These are phyloP conservation scores for Penicillium dipodomyicola DNA, from an alignment of 495 filamentous ascomycete species.

Conservation along the genomic window DNA sequence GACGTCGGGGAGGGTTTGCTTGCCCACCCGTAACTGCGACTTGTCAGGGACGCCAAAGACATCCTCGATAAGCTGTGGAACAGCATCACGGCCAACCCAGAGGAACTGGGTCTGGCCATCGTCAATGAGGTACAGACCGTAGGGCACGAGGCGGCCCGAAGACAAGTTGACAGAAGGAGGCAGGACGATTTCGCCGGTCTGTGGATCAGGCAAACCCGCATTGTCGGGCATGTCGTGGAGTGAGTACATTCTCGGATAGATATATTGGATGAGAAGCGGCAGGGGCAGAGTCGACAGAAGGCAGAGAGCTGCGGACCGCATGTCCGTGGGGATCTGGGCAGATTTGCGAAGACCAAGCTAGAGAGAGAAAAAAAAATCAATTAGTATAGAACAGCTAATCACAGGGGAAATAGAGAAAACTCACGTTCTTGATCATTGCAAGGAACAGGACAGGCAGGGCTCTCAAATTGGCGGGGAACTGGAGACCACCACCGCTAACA, in stretches of 20 bases:
- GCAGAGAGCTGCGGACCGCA: slow-evolving; percentile 90
- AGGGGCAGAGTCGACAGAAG: slow-evolving; percentile 89
- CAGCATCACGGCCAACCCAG: slow-evolving; percentile 91
- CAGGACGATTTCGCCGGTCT: slow-evolving; percentile 82
- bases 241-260: slow-evolving; percentile 91
- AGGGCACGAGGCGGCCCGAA: slow-evolving; percentile 81
- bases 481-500: slow-evolving; percentile 86
- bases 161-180: slow-evolving; percentile 85
- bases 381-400: slow-evolving; percentile 9
- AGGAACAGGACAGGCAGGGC: slow-evolving; percentile 88
- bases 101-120: slow-evolving; percentile 97
- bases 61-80: slow-evolving; percentile 82
- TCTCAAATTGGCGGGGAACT: slow-evolving; percentile 89
- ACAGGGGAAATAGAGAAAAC: slow-evolving; percentile 21
- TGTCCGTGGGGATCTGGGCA: slow-evolving; percentile 92
- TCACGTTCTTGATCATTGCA: slow-evolving; percentile 88
- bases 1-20: slow-evolving; percentile 76
- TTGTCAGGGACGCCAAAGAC: slow-evolving; percentile 85
- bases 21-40: slow-evolving; percentile 83
- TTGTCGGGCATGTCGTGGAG: slow-evolving; percentile 98
- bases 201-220: slow-evolving; percentile 77
- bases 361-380: slow-evolving; percentile 16
- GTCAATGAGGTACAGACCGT: slow-evolving; percentile 96
- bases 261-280: slow-evolving; percentile 92
- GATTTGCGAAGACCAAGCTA: slow-evolving; percentile 91